These are phyloP conservation scores for Arabidopsis arenosa DNA, from an alignment of 345 rosid species.

Conservation along the genomic window DNA sequence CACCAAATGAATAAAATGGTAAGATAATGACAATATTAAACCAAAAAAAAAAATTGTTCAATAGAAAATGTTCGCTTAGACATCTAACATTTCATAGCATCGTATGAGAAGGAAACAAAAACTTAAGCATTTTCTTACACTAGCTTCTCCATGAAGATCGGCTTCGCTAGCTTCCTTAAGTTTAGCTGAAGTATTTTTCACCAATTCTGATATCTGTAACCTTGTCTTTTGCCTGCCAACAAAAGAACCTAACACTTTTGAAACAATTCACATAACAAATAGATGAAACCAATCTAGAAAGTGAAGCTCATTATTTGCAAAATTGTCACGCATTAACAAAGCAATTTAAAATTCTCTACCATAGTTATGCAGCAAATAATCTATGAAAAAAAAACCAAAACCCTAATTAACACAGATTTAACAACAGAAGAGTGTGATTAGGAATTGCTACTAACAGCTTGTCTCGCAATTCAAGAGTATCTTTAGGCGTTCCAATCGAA, in stretches of 20 bases:
- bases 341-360: no score
- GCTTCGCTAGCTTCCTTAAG: constrained; percentile 75
- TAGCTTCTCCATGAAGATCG: constrained; percentile 57
- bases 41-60: not conserved
- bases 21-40: not conserved
- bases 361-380: no score
- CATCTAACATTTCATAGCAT: constrained; percentile 22
- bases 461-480: constrained; percentile 68
- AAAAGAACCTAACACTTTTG: not conserved
- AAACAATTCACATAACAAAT: not conserved
- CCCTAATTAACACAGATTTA: constrained; percentile 20
- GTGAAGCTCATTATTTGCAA: no score
- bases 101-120: not conserved
- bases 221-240: constrained; percentile 67
- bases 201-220: constrained; percentile 62
- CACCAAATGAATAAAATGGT: not conserved
- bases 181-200: constrained; percentile 69
- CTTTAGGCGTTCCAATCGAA: constrained; percentile 77
- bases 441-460: constrained; percentile 54
- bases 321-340: no score
- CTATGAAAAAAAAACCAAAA: not conserved
- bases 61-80: not conserved
- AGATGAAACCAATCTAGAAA: not conserved
- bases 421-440: not conserved
- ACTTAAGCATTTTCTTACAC: constrained; percentile 47